Conservation (phyloP, 331 rosid species). For the Pyrus hybrid region DNA sequence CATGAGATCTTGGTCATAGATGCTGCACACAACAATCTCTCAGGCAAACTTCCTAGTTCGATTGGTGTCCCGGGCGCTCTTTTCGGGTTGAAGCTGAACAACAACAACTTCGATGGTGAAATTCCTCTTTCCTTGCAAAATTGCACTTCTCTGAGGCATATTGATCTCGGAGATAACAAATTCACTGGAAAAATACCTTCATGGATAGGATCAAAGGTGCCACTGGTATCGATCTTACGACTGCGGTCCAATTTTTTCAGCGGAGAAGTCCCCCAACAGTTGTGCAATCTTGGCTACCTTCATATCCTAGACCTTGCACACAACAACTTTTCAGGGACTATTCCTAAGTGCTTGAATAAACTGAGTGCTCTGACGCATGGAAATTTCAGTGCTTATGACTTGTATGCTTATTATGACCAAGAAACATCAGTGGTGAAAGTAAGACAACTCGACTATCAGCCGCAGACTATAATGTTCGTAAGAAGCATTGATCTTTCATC, state of each 20-base stretch:
- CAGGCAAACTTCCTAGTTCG: constrained; percentile 12
- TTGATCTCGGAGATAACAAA: constrained; percentile 36
- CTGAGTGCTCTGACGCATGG: not conserved
- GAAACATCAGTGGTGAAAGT: not conserved
- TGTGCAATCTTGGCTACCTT: not conserved
- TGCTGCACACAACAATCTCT: constrained; percentile 4
- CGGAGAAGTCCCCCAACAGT: not conserved
- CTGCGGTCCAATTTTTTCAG: not conserved
- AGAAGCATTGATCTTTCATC: constrained; percentile 6
- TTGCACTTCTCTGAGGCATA: not conserved
- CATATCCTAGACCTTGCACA: not conserved
- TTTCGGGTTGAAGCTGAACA: not conserved
- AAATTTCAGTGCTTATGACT: not conserved
- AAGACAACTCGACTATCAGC: not conserved
- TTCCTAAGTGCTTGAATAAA: not conserved
- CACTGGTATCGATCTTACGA: not conserved
- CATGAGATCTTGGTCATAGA: not conserved
- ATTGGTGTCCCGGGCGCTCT: not conserved
- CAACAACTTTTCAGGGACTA: not conserved
- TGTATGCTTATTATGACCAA: not conserved
- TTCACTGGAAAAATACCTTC: constrained; percentile 27
- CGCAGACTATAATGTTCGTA: not conserved
- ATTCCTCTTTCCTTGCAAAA: constrained; percentile 13
- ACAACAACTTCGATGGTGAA: constrained; percentile 22
- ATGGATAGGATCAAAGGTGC: constrained; percentile 8